These are phyloP conservation scores for Phaffomyces thermotolerans DNA, from an alignment of 805 yeast species.

Conservation along the genomic window DNA sequence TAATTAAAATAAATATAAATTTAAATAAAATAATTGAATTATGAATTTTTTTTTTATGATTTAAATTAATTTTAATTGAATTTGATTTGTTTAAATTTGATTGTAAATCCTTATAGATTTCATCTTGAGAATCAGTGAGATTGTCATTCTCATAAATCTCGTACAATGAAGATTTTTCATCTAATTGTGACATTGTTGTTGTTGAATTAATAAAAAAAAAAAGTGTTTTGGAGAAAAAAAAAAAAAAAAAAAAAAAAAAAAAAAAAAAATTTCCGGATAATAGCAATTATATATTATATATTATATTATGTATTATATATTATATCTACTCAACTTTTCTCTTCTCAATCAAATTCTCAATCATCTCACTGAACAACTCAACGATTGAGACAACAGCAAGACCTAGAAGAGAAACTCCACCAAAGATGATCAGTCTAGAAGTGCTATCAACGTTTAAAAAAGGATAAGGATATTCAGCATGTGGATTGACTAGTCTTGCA, in stretches of 20 bases:
- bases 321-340: not conserved
- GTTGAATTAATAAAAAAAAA: no score
- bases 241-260: no score
- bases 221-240: no score
- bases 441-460: slow-evolving; percentile 49
- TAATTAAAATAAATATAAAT: not conserved
- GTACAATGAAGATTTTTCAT: slow-evolving; percentile 6
- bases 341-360: not conserved
- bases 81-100: slow-evolving; percentile 6
- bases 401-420: slow-evolving; percentile 33
- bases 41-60: not conserved
- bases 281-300: no score
- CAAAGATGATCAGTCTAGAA: slow-evolving; percentile 42
- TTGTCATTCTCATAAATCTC: slow-evolving; percentile 4
- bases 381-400: slow-evolving; percentile 25
- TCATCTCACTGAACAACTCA: slow-evolving; percentile 22
- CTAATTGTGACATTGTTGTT: slow-evolving; percentile 2
- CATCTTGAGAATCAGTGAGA: slow-evolving; percentile 3
- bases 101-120: slow-evolving; percentile 5
- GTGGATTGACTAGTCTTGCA: slow-evolving; percentile 1
- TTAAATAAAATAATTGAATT: not conserved
- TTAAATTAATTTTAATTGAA: not conserved
- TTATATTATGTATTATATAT: not conserved
- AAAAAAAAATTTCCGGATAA: no score
- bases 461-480: slow-evolving; percentile 51